A percentile compares a stretch with the other conserved stretches of the same genome.
Evolutionary conservation across 139 green algal species (phyloP).

Genomic region (Micractinium conductrix): DNA sequence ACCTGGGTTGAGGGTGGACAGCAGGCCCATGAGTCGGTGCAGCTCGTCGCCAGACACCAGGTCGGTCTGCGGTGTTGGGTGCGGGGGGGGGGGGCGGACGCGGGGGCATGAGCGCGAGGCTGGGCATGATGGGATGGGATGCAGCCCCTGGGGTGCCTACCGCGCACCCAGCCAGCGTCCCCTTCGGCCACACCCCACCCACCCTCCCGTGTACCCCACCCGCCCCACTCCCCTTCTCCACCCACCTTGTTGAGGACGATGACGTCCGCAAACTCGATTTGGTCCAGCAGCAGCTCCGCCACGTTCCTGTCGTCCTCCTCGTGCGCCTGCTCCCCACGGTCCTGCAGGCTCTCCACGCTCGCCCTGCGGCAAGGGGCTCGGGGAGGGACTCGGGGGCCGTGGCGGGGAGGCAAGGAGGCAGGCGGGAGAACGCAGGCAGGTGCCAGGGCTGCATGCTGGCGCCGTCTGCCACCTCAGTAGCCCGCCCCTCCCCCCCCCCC

Average conservation of each 20-base stretch:
- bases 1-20: conserved; percentile 68
- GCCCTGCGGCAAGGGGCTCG: conserved; percentile 30
- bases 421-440: no score
- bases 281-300: conserved; percentile 73
- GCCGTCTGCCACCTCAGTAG: no score
- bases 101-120: background rate
- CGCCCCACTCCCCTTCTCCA: background rate
- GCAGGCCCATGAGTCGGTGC: conserved; percentile 40
- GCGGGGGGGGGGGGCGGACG: background rate
- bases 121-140: background rate
- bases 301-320: conserved; percentile 63
- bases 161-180: no score
- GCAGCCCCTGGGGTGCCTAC: no score
- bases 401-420: no score
- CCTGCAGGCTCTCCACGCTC: conserved; percentile 48
- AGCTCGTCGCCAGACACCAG: conserved; percentile 28
- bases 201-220: background rate
- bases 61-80: conserved; percentile 46
- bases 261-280: conserved; percentile 61
- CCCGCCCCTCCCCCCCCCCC: background rate
- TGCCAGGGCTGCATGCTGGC: no score
- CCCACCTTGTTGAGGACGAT: conserved; percentile 85
- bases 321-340: conserved; percentile 20
- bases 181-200: background rate
- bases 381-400: no score